Percentiles rank a stretch among this genome's conserved stretches.
Conservation (phyloP, 1,284 basidiomycete species). For the Bondarzewia mesenterica region DNA sequence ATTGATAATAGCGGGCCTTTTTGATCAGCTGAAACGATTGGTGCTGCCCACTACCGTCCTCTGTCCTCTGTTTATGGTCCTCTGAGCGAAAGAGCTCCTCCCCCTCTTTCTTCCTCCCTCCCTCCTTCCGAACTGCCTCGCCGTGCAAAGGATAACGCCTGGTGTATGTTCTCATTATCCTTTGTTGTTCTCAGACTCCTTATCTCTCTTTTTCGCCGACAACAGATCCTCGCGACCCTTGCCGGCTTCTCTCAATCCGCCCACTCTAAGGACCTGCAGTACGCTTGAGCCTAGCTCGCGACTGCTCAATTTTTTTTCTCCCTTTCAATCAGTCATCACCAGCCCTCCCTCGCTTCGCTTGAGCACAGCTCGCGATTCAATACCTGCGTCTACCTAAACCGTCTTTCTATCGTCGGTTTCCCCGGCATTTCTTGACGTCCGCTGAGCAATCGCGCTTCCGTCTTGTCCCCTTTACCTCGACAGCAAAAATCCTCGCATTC, state of each 20-base stretch:
- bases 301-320: constrained; percentile 12
- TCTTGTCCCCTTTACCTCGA: constrained; percentile 10
- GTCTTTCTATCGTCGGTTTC: constrained; percentile 14
- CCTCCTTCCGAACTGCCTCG: constrained; percentile 40
- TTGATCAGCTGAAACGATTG: neutral
- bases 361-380: constrained; percentile 21
- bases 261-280: constrained; percentile 26
- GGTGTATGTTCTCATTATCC: constrained; percentile 36
- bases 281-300: constrained; percentile 73
- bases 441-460: constrained; percentile 53
- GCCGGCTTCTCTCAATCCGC: constrained; percentile 63
- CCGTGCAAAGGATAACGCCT: constrained; percentile 77
- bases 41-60: neutral
- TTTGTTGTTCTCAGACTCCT: constrained; percentile 5
- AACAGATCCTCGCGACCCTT: constrained; percentile 90
- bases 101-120: constrained; percentile 25
- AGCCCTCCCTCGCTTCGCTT: constrained; percentile 3
- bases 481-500: constrained; percentile 5
- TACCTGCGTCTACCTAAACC: constrained; percentile 12
- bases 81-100: constrained; percentile 13
- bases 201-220: neutral
- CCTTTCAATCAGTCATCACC: neutral
- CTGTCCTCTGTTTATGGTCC: constrained; percentile 13
- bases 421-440: constrained; percentile 30
- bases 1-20: neutral